Evolutionary conservation across 441 rosid species (phyloP).

Genomic region (Adansonia madagascariensis): DNA sequence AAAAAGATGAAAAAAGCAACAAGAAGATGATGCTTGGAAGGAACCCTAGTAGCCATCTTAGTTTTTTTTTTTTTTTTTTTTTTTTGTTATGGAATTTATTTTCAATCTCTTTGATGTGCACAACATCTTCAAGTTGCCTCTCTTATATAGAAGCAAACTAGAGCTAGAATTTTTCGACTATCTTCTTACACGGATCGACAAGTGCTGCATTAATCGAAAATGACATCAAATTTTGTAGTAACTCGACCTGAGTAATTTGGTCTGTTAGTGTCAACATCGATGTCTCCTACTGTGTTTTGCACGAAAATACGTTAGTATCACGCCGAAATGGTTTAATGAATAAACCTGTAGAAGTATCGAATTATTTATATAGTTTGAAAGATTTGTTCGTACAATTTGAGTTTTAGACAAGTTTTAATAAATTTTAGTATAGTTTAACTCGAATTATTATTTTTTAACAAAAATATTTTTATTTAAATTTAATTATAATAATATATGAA

Average conservation of each 20-base stretch:
- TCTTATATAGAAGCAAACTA: constrained; percentile 38
- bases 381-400: too few relatives aligned
- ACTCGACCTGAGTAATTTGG: constrained; percentile 38
- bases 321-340: too few relatives aligned
- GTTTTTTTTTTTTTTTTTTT: too few relatives aligned
- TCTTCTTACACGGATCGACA: constrained; percentile 27
- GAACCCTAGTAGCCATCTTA: constrained; percentile 41
- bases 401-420: too few relatives aligned
- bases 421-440: too few relatives aligned
- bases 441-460: too few relatives aligned
- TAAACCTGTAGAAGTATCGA: too few relatives aligned
- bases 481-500: too few relatives aligned
- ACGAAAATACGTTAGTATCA: constrained; percentile 26
- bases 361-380: too few relatives aligned
- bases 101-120: neutral
- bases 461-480: too few relatives aligned
- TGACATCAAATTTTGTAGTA: constrained; percentile 46
- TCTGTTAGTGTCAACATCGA: constrained; percentile 46
- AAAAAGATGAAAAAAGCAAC: constrained; percentile 45
- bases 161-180: neutral
- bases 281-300: constrained; percentile 49
- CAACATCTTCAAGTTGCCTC: neutral
- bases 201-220: constrained; percentile 27
- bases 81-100: neutral
- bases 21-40: constrained; percentile 44